Evolutionary conservation across 2,329 filamentous ascomycete species (phyloP).

Genomic region (Fusarium sp.): DNA sequence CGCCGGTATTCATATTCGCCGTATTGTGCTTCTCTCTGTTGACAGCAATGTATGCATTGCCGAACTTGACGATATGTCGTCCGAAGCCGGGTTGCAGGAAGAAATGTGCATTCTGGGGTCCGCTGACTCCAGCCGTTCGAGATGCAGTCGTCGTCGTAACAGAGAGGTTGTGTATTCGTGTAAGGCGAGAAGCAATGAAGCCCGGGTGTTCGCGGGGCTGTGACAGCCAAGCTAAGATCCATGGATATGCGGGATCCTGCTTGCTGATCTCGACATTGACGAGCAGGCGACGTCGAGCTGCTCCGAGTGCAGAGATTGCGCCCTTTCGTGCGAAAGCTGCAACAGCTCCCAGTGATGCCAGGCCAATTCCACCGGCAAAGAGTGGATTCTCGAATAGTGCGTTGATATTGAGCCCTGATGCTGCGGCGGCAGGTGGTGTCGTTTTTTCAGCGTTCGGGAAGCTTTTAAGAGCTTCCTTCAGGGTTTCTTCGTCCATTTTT

Average conservation of each 20-base stretch:
- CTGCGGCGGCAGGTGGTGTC: slow-evolving; percentile 47
- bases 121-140: slow-evolving; percentile 69
- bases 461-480: slow-evolving; percentile 31
- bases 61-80: slow-evolving; percentile 87
- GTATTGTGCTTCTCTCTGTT: slow-evolving; percentile 88
- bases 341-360: slow-evolving; percentile 87
- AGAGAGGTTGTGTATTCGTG: slow-evolving; percentile 70
- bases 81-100: slow-evolving; percentile 92
- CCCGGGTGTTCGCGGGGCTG: slow-evolving; percentile 76
- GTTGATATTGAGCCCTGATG: slow-evolving; percentile 63
- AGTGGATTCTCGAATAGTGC: slow-evolving; percentile 73
- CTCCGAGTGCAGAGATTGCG: slow-evolving; percentile 75
- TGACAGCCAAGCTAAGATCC: slow-evolving; percentile 95
- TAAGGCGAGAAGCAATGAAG: slow-evolving; percentile 69
- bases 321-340: slow-evolving; percentile 85
- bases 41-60: slow-evolving; percentile 87
- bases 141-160: slow-evolving; percentile 71
- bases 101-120: slow-evolving; percentile 82
- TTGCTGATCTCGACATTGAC: slow-evolving; percentile 97
- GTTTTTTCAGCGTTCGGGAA: slow-evolving; percentile 50
- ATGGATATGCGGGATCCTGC: slow-evolving; percentile 92
- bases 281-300: slow-evolving; percentile 86
- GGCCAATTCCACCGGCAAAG: slow-evolving; percentile 83
- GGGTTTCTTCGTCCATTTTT: slow-evolving; percentile 38
- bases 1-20: slow-evolving; percentile 83